Conservation (phyloP, 441 rosid genomes). For the Arabidopsis hybrid region DNA sequence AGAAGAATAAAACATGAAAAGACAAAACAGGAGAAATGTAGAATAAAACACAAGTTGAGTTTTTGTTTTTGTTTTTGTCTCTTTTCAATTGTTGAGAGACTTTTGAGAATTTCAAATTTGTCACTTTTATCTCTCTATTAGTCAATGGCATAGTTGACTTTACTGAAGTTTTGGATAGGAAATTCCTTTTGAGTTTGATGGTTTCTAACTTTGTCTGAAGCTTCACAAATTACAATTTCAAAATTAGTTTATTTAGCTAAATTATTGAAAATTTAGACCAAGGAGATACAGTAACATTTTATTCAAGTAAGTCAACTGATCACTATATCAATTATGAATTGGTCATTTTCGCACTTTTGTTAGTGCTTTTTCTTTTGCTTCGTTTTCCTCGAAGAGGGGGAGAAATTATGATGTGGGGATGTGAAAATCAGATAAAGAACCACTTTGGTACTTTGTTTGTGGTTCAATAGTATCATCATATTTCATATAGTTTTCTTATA, state of each 20-base stretch:
- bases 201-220: conserved; percentile 1
- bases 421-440: conserved; percentile 16
- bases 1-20: conserved; percentile 1
- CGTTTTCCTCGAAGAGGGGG: conserved; percentile 25
- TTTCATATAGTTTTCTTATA: not conserved
- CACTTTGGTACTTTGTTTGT: conserved; percentile 20
- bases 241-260: not conserved
- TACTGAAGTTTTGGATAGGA: not conserved
- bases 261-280: not conserved
- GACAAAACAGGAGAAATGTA: not conserved
- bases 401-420: conserved; percentile 25
- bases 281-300: not conserved
- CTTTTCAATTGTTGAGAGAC: conserved; percentile 12
- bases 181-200: not conserved
- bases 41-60: conserved; percentile 20
- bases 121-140: conserved; percentile 6
- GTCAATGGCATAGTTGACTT: conserved; percentile 17
- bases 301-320: not conserved
- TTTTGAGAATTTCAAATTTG: not conserved
- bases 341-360: conserved; percentile 29
- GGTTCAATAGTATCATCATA: conserved; percentile 3
- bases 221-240: not conserved
- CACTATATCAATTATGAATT: not conserved
- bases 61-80: conserved; percentile 33
- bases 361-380: conserved; percentile 29